phyloP scores from a whole-genome alignment of 208 protist genomes.

The Leishmania amazonensis region DNA sequence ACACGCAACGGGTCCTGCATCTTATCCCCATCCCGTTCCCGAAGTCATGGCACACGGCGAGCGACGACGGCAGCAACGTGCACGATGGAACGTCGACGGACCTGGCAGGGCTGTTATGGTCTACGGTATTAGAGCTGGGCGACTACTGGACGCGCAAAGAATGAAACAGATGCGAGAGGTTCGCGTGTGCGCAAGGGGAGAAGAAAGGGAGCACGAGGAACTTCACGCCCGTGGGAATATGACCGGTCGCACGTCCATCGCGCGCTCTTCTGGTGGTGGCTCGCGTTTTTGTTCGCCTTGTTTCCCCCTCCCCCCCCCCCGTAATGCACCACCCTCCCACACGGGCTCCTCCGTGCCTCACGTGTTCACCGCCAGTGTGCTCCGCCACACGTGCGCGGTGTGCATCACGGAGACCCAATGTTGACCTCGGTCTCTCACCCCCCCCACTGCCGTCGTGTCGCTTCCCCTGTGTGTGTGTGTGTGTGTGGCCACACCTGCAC shows the following conservation, averaged over 20 bases:
- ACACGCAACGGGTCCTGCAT: slow-evolving; percentile 73
- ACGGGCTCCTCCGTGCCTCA: neutral
- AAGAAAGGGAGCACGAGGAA: neutral
- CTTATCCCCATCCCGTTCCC: slow-evolving; percentile 78
- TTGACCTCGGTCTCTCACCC: neutral
- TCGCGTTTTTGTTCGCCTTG: neutral
- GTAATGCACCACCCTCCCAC: neutral
- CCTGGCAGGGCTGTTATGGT: slow-evolving; percentile 44
- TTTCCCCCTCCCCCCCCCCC: neutral
- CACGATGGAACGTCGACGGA: slow-evolving; percentile 57
- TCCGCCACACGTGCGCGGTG: neutral
- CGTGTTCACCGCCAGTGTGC: neutral
- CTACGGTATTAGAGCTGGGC: slow-evolving; percentile 41
- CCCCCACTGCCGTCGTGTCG: neutral
- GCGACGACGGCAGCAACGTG: slow-evolving; percentile 54
- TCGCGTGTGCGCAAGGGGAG: neutral
- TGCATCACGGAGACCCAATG: neutral
- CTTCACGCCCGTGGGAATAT: neutral
- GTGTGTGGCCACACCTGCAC: neutral
- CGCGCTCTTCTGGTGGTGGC: too few relatives aligned
- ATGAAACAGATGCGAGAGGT: neutral
- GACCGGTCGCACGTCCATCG: neutral
- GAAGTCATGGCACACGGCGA: slow-evolving; percentile 53
- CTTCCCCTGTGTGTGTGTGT: neutral
- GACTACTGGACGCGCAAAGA: slow-evolving; percentile 36